Conservation (phyloP, 345 rosid species). For the Passiflora organensis region DNA sequence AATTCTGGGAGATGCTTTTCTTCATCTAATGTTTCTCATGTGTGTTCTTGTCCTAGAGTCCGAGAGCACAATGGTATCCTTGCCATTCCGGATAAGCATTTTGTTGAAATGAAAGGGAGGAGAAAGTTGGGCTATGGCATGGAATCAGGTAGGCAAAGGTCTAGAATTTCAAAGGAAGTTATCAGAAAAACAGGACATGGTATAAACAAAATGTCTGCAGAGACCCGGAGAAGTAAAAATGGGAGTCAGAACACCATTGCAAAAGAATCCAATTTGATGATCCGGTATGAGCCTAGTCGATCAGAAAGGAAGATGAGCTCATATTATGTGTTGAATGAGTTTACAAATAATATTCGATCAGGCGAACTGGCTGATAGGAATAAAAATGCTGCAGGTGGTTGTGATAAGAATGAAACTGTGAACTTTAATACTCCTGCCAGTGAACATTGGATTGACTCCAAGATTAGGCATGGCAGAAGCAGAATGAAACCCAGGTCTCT, state of each 20-base stretch:
- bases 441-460: slow-evolving; percentile 16
- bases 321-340: slow-evolving; percentile 15
- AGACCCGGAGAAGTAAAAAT: slow-evolving; percentile 17
- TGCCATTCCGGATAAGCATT: slow-evolving; percentile 10
- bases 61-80: slow-evolving; percentile 16
- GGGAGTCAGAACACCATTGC: slow-evolving; percentile 11
- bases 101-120: slow-evolving; percentile 20
- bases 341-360: slow-evolving; percentile 23
- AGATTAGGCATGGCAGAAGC: not conserved
- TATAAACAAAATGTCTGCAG: slow-evolving; percentile 17
- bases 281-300: slow-evolving; percentile 22
- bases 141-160: slow-evolving; percentile 17
- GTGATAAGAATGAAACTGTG: slow-evolving; percentile 5
- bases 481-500: slow-evolving; percentile 15
- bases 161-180: slow-evolving; percentile 22
- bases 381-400: slow-evolving; percentile 27
- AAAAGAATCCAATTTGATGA: slow-evolving; percentile 23
- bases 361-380: slow-evolving; percentile 17
- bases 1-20: slow-evolving; percentile 20
- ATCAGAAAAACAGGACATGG: slow-evolving; percentile 15
- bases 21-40: slow-evolving; percentile 19
- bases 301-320: slow-evolving; percentile 23
- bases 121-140: slow-evolving; percentile 17
- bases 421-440: slow-evolving; percentile 12
- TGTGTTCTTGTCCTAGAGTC: slow-evolving; percentile 22